A percentile compares a stretch with the other conserved stretches of the same genome.
phyloP scores from a whole-genome alignment of 768 basidiomycete species.

The Tricholomella constricta region DNA sequence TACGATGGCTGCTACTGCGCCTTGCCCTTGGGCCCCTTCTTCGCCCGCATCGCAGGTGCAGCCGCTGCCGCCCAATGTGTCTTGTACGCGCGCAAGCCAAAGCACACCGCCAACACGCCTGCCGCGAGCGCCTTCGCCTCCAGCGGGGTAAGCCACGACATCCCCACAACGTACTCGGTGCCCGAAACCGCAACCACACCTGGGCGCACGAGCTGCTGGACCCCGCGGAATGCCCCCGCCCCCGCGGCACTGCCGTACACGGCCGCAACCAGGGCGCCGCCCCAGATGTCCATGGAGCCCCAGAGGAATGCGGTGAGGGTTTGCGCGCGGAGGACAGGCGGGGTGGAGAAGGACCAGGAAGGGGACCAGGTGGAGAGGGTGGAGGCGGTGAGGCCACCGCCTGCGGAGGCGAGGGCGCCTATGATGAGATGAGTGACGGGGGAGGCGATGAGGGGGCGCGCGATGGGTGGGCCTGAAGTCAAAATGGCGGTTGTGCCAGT shows the following conservation, averaged over 20 bases:
- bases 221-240: conserved; percentile 7
- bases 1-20: background rate
- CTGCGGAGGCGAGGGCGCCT: conserved; percentile 48
- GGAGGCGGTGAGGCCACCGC: conserved; percentile 46
- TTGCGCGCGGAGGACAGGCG: conserved; percentile 43
- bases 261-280: conserved; percentile 43
- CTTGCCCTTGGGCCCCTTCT: background rate
- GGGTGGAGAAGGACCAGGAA: conserved; percentile 48
- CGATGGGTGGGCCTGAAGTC: conserved; percentile 24
- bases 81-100: conserved; percentile 35
- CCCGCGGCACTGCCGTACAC: conserved; percentile 15
- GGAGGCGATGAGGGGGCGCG: conserved; percentile 38
- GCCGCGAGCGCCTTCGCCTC: conserved; percentile 37
- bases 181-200: conserved; percentile 3
- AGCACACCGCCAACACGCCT: conserved; percentile 32
- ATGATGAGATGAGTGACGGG: conserved; percentile 48
- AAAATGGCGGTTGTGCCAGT: conserved; percentile 38
- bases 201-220: conserved; percentile 11
- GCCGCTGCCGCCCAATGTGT: conserved; percentile 24
- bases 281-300: conserved; percentile 53
- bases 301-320: conserved; percentile 31
- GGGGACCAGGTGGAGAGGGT: conserved; percentile 46
- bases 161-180: background rate
- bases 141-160: conserved; percentile 9
- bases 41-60: background rate